Conservation (phyloP, 2,329 filamentous ascomycete species). For the Coleophoma crateriformis region DNA sequence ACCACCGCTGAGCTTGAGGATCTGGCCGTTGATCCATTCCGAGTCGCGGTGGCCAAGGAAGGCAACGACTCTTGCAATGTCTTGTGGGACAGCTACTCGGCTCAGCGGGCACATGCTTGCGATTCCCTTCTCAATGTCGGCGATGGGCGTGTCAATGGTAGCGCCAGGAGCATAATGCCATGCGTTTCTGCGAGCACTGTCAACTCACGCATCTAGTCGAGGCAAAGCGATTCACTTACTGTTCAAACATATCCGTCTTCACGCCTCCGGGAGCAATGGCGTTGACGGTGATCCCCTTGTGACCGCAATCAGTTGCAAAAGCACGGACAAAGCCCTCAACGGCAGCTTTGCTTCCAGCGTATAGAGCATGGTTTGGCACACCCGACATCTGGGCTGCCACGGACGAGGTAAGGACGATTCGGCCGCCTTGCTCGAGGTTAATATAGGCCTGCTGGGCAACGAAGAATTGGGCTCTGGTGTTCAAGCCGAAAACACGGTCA, state of each 20-base stretch:
- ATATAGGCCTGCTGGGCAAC: conserved; percentile 71
- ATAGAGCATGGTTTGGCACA: conserved; percentile 54
- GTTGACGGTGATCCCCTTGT: conserved; percentile 58
- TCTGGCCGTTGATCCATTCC: conserved; percentile 53
- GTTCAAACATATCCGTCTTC: conserved; percentile 60
- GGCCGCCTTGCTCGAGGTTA: conserved; percentile 62
- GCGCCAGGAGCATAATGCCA: conserved; percentile 60
- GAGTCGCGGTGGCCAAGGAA: conserved; percentile 48
- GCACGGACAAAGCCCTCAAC: conserved; percentile 58
- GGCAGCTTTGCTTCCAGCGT: conserved; percentile 59
- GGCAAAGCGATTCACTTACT: conserved; percentile 12
- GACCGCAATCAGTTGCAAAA: conserved; percentile 58
- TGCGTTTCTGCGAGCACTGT: conserved; percentile 9
- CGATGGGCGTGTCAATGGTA: conserved; percentile 42
- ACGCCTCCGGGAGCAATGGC: conserved; percentile 62
- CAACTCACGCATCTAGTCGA: background rate
- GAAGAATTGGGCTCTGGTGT: conserved; percentile 68
- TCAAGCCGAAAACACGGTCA: conserved; percentile 52
- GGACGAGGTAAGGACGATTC: conserved; percentile 63
- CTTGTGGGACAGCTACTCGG: conserved; percentile 50
- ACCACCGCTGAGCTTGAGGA: conserved; percentile 19
- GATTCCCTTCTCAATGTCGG: conserved; percentile 49
- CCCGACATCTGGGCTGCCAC: conserved; percentile 55
- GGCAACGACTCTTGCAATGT: conserved; percentile 39
- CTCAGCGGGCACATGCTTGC: conserved; percentile 53